Conservation (phyloP, 2,329 filamentous ascomycete species). For the Colletotrichum coccodes region DNA sequence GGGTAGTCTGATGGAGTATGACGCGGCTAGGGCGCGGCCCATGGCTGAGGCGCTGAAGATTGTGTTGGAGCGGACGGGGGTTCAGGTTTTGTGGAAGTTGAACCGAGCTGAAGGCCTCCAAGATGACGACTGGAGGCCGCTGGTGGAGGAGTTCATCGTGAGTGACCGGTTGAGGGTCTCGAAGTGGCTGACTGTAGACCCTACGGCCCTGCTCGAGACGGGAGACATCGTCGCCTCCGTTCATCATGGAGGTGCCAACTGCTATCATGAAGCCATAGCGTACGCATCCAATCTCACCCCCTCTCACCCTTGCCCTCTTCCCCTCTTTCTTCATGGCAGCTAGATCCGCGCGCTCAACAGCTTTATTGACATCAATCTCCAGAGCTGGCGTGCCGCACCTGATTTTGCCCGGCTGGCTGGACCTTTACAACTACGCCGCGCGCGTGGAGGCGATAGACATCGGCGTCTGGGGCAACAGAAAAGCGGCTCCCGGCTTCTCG, state of each 20-base stretch:
- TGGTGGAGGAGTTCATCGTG: slow-evolving; percentile 34
- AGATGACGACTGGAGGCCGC: slow-evolving; percentile 23
- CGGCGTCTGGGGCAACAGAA: slow-evolving; percentile 50
- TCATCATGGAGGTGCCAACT: slow-evolving; percentile 53
- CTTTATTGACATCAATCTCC: not conserved
- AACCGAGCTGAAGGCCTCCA: slow-evolving; percentile 25
- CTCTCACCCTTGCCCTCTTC: not conserved
- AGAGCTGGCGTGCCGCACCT: slow-evolving; percentile 57
- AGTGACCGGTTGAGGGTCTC: slow-evolving; percentile 37
- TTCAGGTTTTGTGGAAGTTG: slow-evolving; percentile 47
- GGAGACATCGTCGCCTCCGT: slow-evolving; percentile 47
- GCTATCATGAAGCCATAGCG: slow-evolving; percentile 55
- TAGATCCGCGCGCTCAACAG: too few species aligned
- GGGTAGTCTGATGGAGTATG: slow-evolving; percentile 37
- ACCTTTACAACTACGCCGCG: slow-evolving; percentile 55
- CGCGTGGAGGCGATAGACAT: slow-evolving; percentile 53
- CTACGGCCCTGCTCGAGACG: slow-evolving; percentile 44
- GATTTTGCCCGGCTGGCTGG: slow-evolving; percentile 56
- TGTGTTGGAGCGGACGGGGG: slow-evolving; percentile 35
- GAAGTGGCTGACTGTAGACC: slow-evolving; percentile 45
- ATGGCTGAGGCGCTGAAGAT: slow-evolving; percentile 41
- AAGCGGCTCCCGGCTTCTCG: slow-evolving; percentile 44
- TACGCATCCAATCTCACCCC: slow-evolving; percentile 36
- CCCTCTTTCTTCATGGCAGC: too few species aligned
- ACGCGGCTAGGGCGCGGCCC: slow-evolving; percentile 34